A percentile compares a stretch with the other conserved stretches of the same genome.
Evolutionary conservation across 2,329 filamentous ascomycete genomes (phyloP).

Genomic region (Sporothrix pseudoabietina): DNA sequence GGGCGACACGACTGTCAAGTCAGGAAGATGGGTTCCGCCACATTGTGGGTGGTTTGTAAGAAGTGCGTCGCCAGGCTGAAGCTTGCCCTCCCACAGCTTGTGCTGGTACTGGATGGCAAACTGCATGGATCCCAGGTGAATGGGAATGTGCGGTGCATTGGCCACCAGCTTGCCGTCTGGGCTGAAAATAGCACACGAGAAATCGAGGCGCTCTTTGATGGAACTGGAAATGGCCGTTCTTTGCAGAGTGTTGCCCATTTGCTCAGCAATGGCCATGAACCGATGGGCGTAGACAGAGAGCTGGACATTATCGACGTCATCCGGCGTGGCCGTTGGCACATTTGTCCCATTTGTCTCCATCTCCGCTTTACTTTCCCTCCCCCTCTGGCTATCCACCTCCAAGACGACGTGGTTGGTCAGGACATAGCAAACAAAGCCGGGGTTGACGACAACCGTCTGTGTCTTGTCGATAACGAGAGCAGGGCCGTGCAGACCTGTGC

Average conservation of each 20-base stretch:
- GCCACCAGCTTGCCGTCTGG: constrained; percentile 73
- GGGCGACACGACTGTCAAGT: constrained; percentile 83
- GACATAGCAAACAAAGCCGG: neutral
- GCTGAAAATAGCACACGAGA: constrained; percentile 76
- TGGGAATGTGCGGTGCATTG: constrained; percentile 77
- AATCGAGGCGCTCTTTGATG: constrained; percentile 31
- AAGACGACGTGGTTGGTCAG: constrained; percentile 1
- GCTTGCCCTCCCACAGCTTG: constrained; percentile 74
- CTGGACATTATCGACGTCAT: constrained; percentile 52
- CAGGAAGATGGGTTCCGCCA: constrained; percentile 68
- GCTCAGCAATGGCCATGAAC: constrained; percentile 31
- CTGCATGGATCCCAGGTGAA: constrained; percentile 80
- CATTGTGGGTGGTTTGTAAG: constrained; percentile 72
- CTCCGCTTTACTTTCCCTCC: neutral
- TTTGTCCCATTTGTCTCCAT: neutral
- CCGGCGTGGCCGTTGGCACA: constrained; percentile 48
- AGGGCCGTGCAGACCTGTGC: constrained; percentile 55
- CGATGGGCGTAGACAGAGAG: constrained; percentile 29
- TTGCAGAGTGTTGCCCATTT: constrained; percentile 30
- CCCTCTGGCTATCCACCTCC: neutral
- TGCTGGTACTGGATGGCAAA: constrained; percentile 78
- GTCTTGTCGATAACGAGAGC: constrained; percentile 84
- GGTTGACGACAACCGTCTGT: constrained; percentile 67
- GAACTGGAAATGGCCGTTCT: constrained; percentile 27
- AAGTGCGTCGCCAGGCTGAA: constrained; percentile 78